Percentiles rank a stretch among this genome's conserved stretches.
Evolutionary conservation across 2,329 filamentous ascomycete species (phyloP).

Genomic region (Aspergillus sergii): DNA sequence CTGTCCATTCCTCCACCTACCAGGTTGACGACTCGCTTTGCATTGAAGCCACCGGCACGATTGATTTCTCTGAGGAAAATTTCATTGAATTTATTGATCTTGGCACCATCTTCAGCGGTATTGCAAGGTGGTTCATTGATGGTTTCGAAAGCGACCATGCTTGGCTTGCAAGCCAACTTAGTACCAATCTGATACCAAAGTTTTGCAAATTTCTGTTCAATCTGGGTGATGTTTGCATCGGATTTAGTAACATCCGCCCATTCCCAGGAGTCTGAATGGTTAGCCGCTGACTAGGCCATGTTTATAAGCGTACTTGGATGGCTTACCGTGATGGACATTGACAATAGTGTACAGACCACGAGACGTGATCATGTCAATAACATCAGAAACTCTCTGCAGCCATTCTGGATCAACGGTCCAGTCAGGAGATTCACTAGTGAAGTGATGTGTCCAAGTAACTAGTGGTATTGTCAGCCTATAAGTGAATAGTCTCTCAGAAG

Average conservation of each 20-base stretch:
- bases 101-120: conserved; percentile 52
- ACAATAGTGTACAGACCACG: conserved; percentile 57
- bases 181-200: conserved; percentile 62
- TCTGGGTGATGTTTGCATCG: conserved; percentile 52
- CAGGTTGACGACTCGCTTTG: conserved; percentile 58
- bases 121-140: conserved; percentile 62
- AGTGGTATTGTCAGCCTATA: conserved; percentile 8
- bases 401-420: conserved; percentile 59
- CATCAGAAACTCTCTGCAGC: conserved; percentile 60
- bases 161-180: conserved; percentile 58
- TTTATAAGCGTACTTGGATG: background rate
- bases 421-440: conserved; percentile 50
- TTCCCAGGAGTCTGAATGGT: conserved; percentile 52
- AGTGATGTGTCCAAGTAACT: conserved; percentile 64
- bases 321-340: conserved; percentile 58
- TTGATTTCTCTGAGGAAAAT: conserved; percentile 59
- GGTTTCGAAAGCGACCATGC: conserved; percentile 58
- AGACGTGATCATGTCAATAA: conserved; percentile 58
- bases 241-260: conserved; percentile 58
- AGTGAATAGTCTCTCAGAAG: background rate
- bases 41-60: conserved; percentile 59
- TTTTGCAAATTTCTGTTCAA: conserved; percentile 59
- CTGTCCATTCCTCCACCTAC: conserved; percentile 56
- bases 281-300: background rate
- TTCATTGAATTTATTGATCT: conserved; percentile 59